Percentiles rank a stretch among this genome's conserved stretches.
These are phyloP conservation scores for Rickenella mellea DNA, from an alignment of 768 basidiomycete species.

Conservation along the genomic window DNA sequence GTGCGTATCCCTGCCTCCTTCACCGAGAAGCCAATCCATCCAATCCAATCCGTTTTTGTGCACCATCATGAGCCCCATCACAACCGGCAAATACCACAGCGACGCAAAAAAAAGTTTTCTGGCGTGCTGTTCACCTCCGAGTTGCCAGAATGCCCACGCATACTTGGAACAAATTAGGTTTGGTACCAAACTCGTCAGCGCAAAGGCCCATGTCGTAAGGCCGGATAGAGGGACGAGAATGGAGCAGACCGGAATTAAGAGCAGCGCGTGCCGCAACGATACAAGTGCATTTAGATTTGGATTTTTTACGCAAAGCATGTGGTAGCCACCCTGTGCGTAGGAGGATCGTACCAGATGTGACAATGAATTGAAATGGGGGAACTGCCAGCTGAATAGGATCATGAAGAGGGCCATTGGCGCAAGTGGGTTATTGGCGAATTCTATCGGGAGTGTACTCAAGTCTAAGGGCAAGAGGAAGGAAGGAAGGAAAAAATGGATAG, in stretches of 20 bases:
- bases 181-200: constrained; percentile 63
- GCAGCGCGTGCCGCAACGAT: constrained; percentile 69
- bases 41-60: constrained; percentile 85
- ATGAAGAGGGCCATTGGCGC: constrained; percentile 73
- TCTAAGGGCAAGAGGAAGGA: constrained; percentile 32
- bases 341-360: constrained; percentile 77
- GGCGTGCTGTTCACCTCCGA: constrained; percentile 69
- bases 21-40: constrained; percentile 41
- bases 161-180: constrained; percentile 61
- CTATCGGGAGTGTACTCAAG: constrained; percentile 15
- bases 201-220: constrained; percentile 87
- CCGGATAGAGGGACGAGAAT: constrained; percentile 82
- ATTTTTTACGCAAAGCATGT: constrained; percentile 79
- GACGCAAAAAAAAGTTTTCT: constrained; percentile 68
- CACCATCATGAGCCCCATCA: constrained; percentile 89
- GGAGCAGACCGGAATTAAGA: constrained; percentile 71
- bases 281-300: constrained; percentile 79
- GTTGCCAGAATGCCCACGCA: constrained; percentile 68
- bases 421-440: constrained; percentile 60
- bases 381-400: constrained; percentile 94
- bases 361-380: constrained; percentile 96
- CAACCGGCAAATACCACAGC: constrained; percentile 84
- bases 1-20: too few relatives aligned
- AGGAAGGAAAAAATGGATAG: constrained; percentile 53
- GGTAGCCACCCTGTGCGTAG: constrained; percentile 90